A percentile compares a stretch with the other conserved stretches of the same genome.
These are phyloP conservation scores for Colletotrichum sp. DNA, from an alignment of 2,329 filamentous ascomycete species.

Conservation along the genomic window DNA sequence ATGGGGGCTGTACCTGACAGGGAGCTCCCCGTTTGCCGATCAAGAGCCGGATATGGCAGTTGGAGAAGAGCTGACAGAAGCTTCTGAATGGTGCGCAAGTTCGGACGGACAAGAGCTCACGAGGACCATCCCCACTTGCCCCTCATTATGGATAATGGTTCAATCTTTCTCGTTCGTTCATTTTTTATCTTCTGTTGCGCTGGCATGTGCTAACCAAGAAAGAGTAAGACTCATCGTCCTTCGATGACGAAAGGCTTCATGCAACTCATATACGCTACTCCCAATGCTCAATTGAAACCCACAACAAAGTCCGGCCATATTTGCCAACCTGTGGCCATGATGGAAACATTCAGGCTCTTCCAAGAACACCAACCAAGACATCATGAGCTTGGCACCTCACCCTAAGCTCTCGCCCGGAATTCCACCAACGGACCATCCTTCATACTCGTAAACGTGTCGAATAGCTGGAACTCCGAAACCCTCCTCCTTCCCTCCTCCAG, in stretches of 20 bases:
- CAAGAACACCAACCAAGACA: background rate
- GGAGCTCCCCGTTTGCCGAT: background rate
- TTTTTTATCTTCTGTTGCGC: background rate
- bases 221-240: background rate
- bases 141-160: background rate
- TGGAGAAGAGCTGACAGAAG: background rate
- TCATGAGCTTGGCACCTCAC: background rate
- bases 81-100: conserved; percentile 19
- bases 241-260: conserved; percentile 8
- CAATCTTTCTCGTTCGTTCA: background rate
- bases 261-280: background rate
- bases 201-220: background rate
- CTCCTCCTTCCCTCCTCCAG: conserved; percentile 61
- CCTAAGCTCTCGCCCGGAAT: conserved; percentile 47
- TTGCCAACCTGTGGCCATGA: background rate
- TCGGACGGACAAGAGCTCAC: background rate
- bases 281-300: no score
- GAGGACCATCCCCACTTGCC: background rate
- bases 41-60: background rate
- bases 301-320: background rate
- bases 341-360: background rate
- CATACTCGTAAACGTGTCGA: conserved; percentile 75
- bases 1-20: conserved; percentile 1
- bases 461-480: conserved; percentile 68
- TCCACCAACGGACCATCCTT: conserved; percentile 76